Conservation (phyloP, 164 flowering plant species). For the grape (Vitis vinifera) region ASM3070453v1 NC_081819.1:17836001-17836500, state of each 20-base stretch:
- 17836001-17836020: constrained; percentile 58
- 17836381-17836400: constrained; percentile 71
- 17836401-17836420: constrained; percentile 57
- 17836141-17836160: constrained; percentile 60
- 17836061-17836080: constrained; percentile 71
- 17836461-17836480: constrained; percentile 58
- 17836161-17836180: constrained; percentile 77
- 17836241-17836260: constrained; percentile 38
- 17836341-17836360: constrained; percentile 56
- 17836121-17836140: constrained; percentile 39
- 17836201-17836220: constrained; percentile 25
- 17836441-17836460: constrained; percentile 37
- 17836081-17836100: constrained; percentile 80
- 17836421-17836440: constrained; percentile 54
- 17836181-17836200: constrained; percentile 65
- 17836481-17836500: constrained; percentile 65
- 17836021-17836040: constrained; percentile 56
- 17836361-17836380: constrained; percentile 41
- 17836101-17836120: constrained; percentile 40
- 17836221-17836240: constrained; percentile 45
- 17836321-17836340: constrained; percentile 27
- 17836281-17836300: constrained; percentile 47
- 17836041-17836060: constrained; percentile 56
- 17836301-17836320: constrained; percentile 46
- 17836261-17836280: constrained; percentile 61